These are phyloP conservation scores for Agrocybe pediades DNA, from an alignment of 768 basidiomycete genomes.

Conservation along the genomic window DNA sequence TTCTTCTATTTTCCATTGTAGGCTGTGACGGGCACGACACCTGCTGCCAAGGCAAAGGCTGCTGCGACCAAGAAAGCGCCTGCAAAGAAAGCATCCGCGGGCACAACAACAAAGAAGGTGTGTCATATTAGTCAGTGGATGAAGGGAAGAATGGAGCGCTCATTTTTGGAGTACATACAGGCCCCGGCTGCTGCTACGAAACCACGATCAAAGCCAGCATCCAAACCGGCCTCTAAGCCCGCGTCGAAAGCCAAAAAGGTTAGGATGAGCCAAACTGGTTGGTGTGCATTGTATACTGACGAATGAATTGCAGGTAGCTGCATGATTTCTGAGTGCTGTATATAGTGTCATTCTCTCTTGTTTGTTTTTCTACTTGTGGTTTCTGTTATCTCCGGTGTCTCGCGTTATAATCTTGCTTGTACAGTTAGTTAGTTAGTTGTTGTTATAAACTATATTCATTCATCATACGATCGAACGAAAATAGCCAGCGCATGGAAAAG, in stretches of 20 bases:
- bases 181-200: slow-evolving; percentile 21
- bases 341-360: slow-evolving; percentile 12
- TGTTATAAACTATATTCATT: slow-evolving; percentile 1
- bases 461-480: too few species aligned
- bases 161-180: slow-evolving; percentile 6
- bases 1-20: slow-evolving; percentile 20
- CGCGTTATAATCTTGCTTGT: slow-evolving; percentile 11
- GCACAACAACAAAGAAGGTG: slow-evolving; percentile 31
- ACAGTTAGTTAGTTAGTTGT: slow-evolving; percentile 15
- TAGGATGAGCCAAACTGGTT: not conserved
- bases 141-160: not conserved
- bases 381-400: too few species aligned
- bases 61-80: slow-evolving; percentile 39
- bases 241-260: slow-evolving; percentile 34
- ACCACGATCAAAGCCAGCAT: slow-evolving; percentile 28
- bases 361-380: slow-evolving; percentile 12
- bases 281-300: slow-evolving; percentile 2
- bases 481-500: too few species aligned
- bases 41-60: slow-evolving; percentile 41
- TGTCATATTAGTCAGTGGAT: slow-evolving; percentile 21
- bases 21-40: slow-evolving; percentile 52
- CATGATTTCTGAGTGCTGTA: slow-evolving; percentile 16
- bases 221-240: slow-evolving; percentile 40
- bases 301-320: slow-evolving; percentile 17
- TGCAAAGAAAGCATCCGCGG: slow-evolving; percentile 29